phyloP scores from a whole-genome alignment of 176 grass and related monocot genomes.

The Ensete glaucum region DNA sequence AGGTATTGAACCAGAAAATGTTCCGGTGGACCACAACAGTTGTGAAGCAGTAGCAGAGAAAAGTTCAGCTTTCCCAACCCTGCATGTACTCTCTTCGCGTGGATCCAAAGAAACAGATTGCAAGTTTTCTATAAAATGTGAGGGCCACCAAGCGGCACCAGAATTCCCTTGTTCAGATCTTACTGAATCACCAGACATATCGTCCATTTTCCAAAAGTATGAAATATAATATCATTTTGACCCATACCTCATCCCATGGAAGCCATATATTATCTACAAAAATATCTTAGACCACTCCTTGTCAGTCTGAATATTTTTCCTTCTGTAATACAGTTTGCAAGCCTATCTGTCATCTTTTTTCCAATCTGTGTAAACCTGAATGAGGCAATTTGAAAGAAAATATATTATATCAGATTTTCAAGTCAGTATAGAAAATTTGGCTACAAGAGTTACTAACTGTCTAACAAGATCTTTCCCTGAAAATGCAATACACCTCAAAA shows the following conservation, averaged over 20 bases:
- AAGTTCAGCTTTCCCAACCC: constrained; percentile 22
- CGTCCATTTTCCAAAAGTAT: constrained; percentile 52
- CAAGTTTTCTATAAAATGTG: constrained; percentile 66
- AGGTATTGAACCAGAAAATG: constrained; percentile 70
- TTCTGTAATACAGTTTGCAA: background rate
- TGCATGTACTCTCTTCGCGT: constrained; percentile 32
- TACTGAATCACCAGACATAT: constrained; percentile 47
- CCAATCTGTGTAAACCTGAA: background rate
- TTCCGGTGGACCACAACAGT: constrained; percentile 79
- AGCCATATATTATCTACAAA: background rate
- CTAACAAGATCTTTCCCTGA: too few relatives aligned
- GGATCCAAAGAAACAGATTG: constrained; percentile 68
- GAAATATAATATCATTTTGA: constrained; percentile 11
- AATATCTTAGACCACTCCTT: constrained; percentile 1
- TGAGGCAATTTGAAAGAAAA: background rate
- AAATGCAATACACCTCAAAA: too few relatives aligned
- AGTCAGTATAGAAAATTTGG: background rate
- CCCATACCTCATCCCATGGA: constrained; percentile 2
- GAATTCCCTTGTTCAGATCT: constrained; percentile 47
- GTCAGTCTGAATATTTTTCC: background rate
- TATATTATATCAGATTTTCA: background rate
- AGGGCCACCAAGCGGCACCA: constrained; percentile 67
- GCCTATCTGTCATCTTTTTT: background rate
- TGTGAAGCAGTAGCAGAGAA: constrained; percentile 72
- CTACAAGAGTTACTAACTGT: too few relatives aligned